These are phyloP conservation scores for Penicillium sp. DNA, from an alignment of 2,329 filamentous ascomycete genomes.

Conservation along the genomic window DNA sequence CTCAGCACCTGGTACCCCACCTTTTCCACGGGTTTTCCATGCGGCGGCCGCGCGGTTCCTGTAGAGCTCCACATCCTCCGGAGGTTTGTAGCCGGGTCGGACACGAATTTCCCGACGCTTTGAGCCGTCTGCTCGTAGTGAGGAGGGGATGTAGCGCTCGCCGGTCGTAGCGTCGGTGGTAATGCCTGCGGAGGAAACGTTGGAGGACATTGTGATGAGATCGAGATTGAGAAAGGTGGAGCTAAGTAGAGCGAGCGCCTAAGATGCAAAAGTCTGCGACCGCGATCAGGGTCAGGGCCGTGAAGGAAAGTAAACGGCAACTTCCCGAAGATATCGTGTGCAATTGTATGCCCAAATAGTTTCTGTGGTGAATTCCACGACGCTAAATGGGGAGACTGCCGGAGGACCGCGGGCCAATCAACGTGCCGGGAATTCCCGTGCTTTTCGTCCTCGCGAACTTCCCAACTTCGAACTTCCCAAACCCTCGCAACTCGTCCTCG, in stretches of 20 bases:
- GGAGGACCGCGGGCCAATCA: slow-evolving; percentile 40
- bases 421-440: slow-evolving; percentile 42
- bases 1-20: slow-evolving; percentile 74
- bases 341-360: slow-evolving; percentile 2
- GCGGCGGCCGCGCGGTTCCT: slow-evolving; percentile 86
- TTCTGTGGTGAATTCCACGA: neutral
- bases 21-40: slow-evolving; percentile 73
- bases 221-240: neutral
- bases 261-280: neutral
- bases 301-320: neutral
- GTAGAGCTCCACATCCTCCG: slow-evolving; percentile 95
- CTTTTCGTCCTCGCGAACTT: slow-evolving; percentile 34
- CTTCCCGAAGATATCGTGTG: neutral
- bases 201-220: slow-evolving; percentile 17
- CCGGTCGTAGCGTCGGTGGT: slow-evolving; percentile 75
- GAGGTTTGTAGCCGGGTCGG: slow-evolving; percentile 86
- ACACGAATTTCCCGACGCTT: slow-evolving; percentile 95
- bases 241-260: neutral
- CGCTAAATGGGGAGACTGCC: slow-evolving; percentile 23
- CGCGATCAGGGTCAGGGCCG: slow-evolving; percentile 4
- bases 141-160: slow-evolving; percentile 86
- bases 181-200: slow-evolving; percentile 60
- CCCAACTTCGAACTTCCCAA: slow-evolving; percentile 34
- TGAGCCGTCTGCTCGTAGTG: slow-evolving; percentile 80
- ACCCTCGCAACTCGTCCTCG: slow-evolving; percentile 16